Evolutionary conservation across 129 eudicot genomes (phyloP).

Genomic region (Tagetes erecta): DNA sequence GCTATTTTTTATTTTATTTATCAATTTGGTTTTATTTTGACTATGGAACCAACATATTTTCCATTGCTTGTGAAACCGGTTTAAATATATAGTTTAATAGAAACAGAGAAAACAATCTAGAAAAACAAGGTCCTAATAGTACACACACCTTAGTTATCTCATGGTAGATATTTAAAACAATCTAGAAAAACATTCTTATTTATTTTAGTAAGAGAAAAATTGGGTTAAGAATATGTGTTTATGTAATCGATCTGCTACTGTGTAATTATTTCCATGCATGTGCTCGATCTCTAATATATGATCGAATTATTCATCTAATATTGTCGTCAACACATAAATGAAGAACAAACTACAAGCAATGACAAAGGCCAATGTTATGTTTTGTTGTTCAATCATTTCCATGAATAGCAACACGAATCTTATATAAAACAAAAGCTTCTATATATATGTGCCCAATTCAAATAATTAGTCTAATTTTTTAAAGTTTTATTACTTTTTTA

Average conservation of each 20-base stretch:
- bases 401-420: constrained; percentile 11
- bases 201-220: background rate
- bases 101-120: background rate
- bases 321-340: constrained; percentile 29
- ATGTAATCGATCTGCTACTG: background rate
- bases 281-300: background rate
- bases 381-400: constrained; percentile 19
- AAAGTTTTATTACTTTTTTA: too few relatives aligned
- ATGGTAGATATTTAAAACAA: constrained; percentile 2
- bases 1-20: constrained; percentile 7
- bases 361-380: constrained; percentile 18
- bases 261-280: constrained; percentile 16
- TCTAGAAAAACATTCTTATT: background rate
- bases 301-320: constrained; percentile 7
- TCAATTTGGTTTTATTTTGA: background rate
- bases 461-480: background rate
- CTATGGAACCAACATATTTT: background rate
- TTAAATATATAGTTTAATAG: background rate
- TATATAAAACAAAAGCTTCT: background rate
- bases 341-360: constrained; percentile 29
- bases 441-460: background rate
- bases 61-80: background rate
- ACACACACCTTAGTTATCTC: background rate
- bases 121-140: background rate
- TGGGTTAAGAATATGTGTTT: background rate